Conservation (phyloP, 495 filamentous ascomycete species). For the Penicillium lividum region DNA sequence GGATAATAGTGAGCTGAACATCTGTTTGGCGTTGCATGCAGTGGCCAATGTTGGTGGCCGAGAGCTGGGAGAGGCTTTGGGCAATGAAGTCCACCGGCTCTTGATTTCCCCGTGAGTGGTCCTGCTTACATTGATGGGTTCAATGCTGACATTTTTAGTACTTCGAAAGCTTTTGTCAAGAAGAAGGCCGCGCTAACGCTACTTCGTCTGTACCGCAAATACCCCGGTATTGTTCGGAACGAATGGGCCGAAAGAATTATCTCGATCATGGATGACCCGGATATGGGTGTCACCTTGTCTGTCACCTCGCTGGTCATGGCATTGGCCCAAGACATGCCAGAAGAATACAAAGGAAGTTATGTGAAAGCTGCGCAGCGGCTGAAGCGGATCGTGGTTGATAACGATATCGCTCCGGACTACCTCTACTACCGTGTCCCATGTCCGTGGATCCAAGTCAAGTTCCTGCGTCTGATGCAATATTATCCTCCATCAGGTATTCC, state of each 20-base stretch:
- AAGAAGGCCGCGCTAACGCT: slow-evolving; percentile 98
- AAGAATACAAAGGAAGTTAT: slow-evolving; percentile 92
- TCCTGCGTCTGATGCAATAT: slow-evolving; percentile 88
- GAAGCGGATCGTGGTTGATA: slow-evolving; percentile 86
- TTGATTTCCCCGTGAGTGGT: slow-evolving; percentile 90
- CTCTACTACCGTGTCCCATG: slow-evolving; percentile 99
- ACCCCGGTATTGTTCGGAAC: slow-evolving; percentile 86
- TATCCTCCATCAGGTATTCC: slow-evolving; percentile 87
- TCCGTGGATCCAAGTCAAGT: slow-evolving; percentile 97
- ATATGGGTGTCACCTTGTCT: slow-evolving; percentile 92
- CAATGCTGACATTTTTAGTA: slow-evolving; percentile 51
- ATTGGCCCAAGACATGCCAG: slow-evolving; percentile 86
- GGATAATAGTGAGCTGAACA: slow-evolving; percentile 95
- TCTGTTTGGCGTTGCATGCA: slow-evolving; percentile 96
- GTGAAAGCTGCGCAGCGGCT: slow-evolving; percentile 87
- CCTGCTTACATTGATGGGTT: slow-evolving; percentile 1
- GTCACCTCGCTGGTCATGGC: slow-evolving; percentile 98
- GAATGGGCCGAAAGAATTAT: slow-evolving; percentile 99
- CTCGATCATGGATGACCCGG: slow-evolving; percentile 94
- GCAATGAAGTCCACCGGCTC: slow-evolving; percentile 88
- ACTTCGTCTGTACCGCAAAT: slow-evolving; percentile 93
- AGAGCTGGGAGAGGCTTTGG: slow-evolving; percentile 96
- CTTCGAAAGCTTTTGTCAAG: slow-evolving; percentile 97
- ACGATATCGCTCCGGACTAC: slow-evolving; percentile 84
- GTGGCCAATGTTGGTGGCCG: slow-evolving; percentile 96